Conservation (phyloP, 768 basidiomycete genomes). For the Pisolithus sp. region DNA sequence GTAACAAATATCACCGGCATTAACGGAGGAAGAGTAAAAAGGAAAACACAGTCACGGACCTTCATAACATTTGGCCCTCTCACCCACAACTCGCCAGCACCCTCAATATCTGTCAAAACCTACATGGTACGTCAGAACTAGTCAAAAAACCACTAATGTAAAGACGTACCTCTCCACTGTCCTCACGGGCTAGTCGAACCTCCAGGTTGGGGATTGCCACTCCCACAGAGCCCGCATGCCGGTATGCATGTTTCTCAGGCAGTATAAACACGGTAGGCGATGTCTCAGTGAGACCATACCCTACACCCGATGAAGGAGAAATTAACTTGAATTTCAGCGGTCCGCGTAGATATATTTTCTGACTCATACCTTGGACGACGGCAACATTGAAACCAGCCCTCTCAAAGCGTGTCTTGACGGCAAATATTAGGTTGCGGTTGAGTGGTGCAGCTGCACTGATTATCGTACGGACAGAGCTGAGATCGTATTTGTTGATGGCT, state of each 20-base stretch:
- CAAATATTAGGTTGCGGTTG: slow-evolving; percentile 51
- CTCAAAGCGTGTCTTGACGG: slow-evolving; percentile 36
- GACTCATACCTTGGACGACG: slow-evolving; percentile 46
- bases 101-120: slow-evolving; percentile 24
- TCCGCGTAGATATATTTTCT: background rate
- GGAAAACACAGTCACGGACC: slow-evolving; percentile 25
- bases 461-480: slow-evolving; percentile 51
- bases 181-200: slow-evolving; percentile 62
- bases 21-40: background rate
- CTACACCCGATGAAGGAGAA: slow-evolving; percentile 25
- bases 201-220: slow-evolving; percentile 68
- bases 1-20: background rate
- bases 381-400: slow-evolving; percentile 35
- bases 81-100: slow-evolving; percentile 78
- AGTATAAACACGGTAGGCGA: slow-evolving; percentile 65
- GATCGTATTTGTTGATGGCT: slow-evolving; percentile 63
- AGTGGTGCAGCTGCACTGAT: slow-evolving; percentile 80
- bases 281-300: slow-evolving; percentile 79
- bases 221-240: slow-evolving; percentile 66
- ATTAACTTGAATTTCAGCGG: background rate
- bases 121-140: background rate
- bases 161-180: slow-evolving; percentile 38
- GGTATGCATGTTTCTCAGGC: slow-evolving; percentile 32
- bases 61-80: slow-evolving; percentile 79
- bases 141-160: background rate